Conservation (phyloP, 2,329 filamentous ascomycete species). For the Didymella arachidicola region DNA sequence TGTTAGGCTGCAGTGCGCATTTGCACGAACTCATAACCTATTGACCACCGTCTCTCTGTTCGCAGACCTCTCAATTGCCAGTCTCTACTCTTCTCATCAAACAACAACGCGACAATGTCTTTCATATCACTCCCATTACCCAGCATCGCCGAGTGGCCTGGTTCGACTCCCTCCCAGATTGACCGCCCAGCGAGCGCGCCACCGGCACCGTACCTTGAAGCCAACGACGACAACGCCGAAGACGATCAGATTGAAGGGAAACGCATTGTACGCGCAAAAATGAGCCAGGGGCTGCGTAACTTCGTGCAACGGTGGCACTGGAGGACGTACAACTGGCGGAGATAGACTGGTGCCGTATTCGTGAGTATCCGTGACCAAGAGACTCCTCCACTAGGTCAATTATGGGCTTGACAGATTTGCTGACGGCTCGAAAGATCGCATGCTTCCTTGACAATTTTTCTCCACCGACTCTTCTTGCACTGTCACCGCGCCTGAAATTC, state of each 20-base stretch:
- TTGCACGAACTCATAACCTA: neutral
- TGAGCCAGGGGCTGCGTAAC: neutral
- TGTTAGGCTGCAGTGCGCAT: neutral
- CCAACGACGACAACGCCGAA: neutral
- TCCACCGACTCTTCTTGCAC: neutral
- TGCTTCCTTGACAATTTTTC: neutral
- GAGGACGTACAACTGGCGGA: conserved; percentile 4
- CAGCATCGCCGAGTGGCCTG: neutral
- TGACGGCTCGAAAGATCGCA: neutral
- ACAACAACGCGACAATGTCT: neutral
- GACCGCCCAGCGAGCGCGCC: neutral
- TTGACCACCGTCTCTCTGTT: neutral
- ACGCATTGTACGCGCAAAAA: neutral
- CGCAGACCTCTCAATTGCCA: neutral
- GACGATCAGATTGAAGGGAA: neutral
- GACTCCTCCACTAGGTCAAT: neutral
- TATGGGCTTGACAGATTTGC: neutral
- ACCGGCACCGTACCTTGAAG: neutral
- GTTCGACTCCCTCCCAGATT: neutral
- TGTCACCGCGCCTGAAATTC: conserved; percentile 17
- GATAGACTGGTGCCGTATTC: neutral
- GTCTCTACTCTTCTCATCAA: neutral
- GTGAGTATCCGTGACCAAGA: neutral
- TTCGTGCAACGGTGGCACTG: neutral
- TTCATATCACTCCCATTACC: neutral